Conservation (phyloP, 2,329 filamentous ascomycete genomes). For the Aspergillus flavus region DNA sequence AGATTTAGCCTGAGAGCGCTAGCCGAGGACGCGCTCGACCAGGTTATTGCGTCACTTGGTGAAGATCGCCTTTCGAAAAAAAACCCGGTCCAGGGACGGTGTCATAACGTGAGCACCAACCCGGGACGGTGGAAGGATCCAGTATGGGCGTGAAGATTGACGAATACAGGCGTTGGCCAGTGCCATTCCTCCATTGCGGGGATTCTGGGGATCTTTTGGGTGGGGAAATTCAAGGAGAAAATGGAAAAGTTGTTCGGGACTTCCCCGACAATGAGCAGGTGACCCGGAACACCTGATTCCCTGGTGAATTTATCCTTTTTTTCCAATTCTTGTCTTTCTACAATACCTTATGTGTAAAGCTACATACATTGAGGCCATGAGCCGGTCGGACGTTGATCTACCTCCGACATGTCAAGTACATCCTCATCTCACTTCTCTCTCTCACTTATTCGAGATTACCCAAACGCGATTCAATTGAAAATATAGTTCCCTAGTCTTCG, state of each 20-base stretch:
- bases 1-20: background rate
- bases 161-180: background rate
- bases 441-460: background rate
- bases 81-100: background rate
- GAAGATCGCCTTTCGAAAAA: background rate
- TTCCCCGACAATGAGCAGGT: slow-evolving; percentile 1
- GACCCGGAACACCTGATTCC: slow-evolving; percentile 2
- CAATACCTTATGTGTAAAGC: background rate
- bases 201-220: background rate
- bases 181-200: background rate
- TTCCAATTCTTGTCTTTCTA: background rate
- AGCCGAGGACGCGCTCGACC: background rate
- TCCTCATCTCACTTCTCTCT: background rate
- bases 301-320: background rate
- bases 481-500: background rate
- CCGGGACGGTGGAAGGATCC: background rate
- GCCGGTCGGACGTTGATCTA: background rate
- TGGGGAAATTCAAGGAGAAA: background rate
- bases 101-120: background rate
- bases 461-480: background rate
- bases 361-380: background rate
- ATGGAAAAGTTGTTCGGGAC: background rate
- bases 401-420: background rate
- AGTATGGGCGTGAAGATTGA: slow-evolving; percentile 3
- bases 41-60: background rate